Evolutionary conservation across 306 rosid species (phyloP).

Genomic region (Castanea crenata): DNA sequence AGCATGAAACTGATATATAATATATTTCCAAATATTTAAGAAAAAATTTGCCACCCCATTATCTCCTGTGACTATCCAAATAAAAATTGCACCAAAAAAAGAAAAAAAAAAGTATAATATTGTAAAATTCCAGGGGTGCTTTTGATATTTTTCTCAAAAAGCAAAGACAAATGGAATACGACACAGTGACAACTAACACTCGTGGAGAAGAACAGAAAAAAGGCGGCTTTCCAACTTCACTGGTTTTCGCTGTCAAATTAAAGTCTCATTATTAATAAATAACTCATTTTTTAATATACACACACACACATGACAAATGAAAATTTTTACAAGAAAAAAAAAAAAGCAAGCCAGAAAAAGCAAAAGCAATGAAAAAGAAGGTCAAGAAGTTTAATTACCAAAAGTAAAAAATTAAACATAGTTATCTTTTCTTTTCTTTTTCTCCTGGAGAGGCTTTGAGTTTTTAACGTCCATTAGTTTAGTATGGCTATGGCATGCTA

Average conservation of each 20-base stretch:
- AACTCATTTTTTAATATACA: background rate
- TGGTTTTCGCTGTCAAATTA: background rate
- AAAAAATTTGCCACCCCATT: too few relatives aligned
- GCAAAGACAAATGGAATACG: background rate
- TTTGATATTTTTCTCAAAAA: background rate
- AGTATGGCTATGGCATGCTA: slow-evolving; percentile 36
- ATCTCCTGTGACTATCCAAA: too few relatives aligned
- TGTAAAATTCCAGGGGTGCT: background rate
- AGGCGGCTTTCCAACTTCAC: slow-evolving; percentile 4
- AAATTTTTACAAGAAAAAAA: background rate
- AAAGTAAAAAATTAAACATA: background rate
- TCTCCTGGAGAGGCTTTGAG: background rate
- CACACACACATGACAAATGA: background rate
- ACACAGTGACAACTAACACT: background rate
- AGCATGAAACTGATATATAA: too few relatives aligned
- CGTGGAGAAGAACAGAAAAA: background rate
- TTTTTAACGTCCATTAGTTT: slow-evolving; percentile 52
- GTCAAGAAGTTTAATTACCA: slow-evolving; percentile 2
- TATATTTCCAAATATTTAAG: too few relatives aligned
- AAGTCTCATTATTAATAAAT: background rate
- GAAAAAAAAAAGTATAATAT: background rate
- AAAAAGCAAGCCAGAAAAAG: background rate
- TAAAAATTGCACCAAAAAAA: background rate
- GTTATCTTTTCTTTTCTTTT: background rate
- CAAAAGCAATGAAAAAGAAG: background rate